Evolutionary conservation across 805 yeast genomes (phyloP).

Genomic region (Jamesozyma jinghongensis): DNA sequence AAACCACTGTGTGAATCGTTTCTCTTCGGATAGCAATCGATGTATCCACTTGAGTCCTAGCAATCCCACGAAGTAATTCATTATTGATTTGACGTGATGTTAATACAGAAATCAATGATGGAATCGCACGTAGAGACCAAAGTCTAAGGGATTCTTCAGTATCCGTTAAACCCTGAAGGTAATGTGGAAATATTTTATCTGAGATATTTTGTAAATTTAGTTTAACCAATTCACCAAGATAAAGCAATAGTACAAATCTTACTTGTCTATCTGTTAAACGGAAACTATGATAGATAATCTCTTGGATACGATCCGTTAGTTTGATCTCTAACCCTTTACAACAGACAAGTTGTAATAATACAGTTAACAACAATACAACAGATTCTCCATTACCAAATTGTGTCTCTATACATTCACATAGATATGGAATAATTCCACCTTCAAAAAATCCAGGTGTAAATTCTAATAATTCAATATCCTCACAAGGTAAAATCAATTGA

Average conservation of each 20-base stretch:
- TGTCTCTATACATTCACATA: constrained; percentile 23
- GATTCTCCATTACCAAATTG: background rate
- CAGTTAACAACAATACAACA: constrained; percentile 26
- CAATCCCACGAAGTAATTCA: constrained; percentile 70
- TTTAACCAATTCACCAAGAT: constrained; percentile 44
- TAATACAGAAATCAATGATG: constrained; percentile 50
- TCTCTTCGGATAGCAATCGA: constrained; percentile 25
- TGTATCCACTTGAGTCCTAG: constrained; percentile 38
- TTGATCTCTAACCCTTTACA: too few relatives aligned
- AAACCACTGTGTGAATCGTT: constrained; percentile 24
- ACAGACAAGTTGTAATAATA: too few relatives aligned
- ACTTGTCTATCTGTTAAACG: constrained; percentile 65
- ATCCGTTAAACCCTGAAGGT: constrained; percentile 79
- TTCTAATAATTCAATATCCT: background rate
- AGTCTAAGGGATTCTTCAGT: constrained; percentile 73
- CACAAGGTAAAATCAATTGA: too few relatives aligned
- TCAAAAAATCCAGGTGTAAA: constrained; percentile 39
- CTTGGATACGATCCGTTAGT: too few relatives aligned
- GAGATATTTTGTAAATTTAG: too few relatives aligned
- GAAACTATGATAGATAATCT: constrained; percentile 51
- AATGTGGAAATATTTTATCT: constrained; percentile 56
- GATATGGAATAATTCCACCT: constrained; percentile 60
- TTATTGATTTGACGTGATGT: constrained; percentile 77
- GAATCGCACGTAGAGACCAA: constrained; percentile 56
- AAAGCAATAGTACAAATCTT: constrained; percentile 58